These are phyloP conservation scores for Apiotrichum laibachii DNA, from an alignment of 1,284 basidiomycete species.

Conservation along the genomic window DNA sequence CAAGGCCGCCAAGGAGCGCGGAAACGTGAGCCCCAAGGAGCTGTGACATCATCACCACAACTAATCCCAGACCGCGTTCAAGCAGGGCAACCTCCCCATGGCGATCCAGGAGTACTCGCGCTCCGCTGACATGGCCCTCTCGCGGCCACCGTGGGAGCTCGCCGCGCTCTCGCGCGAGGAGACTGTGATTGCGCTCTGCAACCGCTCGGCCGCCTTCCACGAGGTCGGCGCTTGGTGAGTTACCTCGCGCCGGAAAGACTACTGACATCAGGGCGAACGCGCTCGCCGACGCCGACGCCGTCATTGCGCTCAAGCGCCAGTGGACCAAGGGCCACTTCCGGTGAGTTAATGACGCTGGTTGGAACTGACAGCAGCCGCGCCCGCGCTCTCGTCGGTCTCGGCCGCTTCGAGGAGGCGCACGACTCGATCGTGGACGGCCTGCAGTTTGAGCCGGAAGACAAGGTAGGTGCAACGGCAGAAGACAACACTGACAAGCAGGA, in stretches of 20 bases:
- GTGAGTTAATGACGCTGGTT: constrained; percentile 61
- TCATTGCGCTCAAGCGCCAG: constrained; percentile 75
- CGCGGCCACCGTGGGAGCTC: constrained; percentile 86
- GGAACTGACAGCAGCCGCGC: constrained; percentile 29
- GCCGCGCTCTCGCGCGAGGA: constrained; percentile 82
- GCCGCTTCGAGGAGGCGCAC: constrained; percentile 68
- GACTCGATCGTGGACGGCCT: constrained; percentile 79
- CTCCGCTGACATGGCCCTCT: constrained; percentile 75
- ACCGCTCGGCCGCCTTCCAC: constrained; percentile 81
- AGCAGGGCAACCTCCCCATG: constrained; percentile 65
- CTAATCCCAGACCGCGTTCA: constrained; percentile 65
- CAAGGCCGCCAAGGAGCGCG: constrained; percentile 78
- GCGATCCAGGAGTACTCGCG: constrained; percentile 81
- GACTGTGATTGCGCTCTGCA: constrained; percentile 80
- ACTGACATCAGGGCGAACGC: constrained; percentile 61
- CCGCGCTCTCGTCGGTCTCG: constrained; percentile 71
- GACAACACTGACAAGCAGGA: constrained; percentile 18
- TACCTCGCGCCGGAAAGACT: not conserved
- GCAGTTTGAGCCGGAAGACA: constrained; percentile 83
- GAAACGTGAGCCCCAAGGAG: constrained; percentile 62
- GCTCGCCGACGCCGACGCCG: constrained; percentile 85
- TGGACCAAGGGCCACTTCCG: constrained; percentile 98
- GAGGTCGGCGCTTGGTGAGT: constrained; percentile 63
- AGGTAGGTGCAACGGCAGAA: constrained; percentile 53
- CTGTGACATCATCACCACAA: not conserved